phyloP scores from a whole-genome alignment of 1,139 yeast genomes.

The Geotrichum europaeum region DNA sequence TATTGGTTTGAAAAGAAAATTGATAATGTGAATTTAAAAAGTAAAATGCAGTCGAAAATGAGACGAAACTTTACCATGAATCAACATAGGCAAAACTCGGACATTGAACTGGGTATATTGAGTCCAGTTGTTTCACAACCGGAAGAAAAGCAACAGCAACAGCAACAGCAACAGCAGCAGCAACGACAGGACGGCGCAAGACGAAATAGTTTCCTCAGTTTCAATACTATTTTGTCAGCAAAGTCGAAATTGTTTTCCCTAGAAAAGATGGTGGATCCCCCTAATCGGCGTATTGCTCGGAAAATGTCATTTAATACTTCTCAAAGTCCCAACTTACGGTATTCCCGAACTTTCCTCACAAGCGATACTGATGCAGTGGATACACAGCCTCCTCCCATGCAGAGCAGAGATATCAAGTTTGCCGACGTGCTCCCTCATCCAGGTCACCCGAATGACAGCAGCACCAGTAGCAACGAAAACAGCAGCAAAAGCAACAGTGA shows the following conservation, averaged over 20 bases:
- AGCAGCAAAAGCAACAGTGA: background rate
- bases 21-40: constrained; percentile 68
- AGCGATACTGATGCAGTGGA: background rate
- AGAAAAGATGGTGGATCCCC: constrained; percentile 5
- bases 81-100: background rate
- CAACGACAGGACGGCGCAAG: background rate
- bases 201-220: background rate
- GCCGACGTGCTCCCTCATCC: background rate
- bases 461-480: background rate
- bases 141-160: background rate
- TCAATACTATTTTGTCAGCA: background rate
- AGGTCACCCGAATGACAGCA: background rate
- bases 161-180: background rate
- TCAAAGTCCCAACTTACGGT: background rate
- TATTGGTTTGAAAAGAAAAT: constrained; percentile 70
- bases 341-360: background rate
- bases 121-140: background rate
- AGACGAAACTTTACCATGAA: constrained; percentile 6
- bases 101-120: background rate
- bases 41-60: constrained; percentile 56
- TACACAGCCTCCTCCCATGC: background rate
- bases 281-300: constrained; percentile 7
- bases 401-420: background rate
- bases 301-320: background rate
- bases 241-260: background rate